Percentiles rank a stretch among this genome's conserved stretches.
Evolutionary conservation across 805 yeast genomes (phyloP).

Genomic region (Saccharomyces mikatae): DNA sequence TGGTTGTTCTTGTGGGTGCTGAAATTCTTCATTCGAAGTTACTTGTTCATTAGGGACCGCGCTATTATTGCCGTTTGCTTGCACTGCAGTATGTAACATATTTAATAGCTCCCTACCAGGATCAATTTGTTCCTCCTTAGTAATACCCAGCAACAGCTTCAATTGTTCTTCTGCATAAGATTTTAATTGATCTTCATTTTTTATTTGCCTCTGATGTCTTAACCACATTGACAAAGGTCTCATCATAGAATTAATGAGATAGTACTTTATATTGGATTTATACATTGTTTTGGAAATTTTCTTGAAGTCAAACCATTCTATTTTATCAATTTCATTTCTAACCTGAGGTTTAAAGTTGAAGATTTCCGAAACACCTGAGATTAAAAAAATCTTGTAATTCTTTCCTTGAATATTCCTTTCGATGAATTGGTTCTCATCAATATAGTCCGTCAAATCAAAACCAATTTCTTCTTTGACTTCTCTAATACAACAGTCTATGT

Average conservation of each 20-base stretch:
- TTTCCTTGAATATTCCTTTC: slow-evolving; percentile 80
- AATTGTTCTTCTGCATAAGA: slow-evolving; percentile 55
- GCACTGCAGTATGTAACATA: slow-evolving; percentile 45
- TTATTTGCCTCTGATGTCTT: slow-evolving; percentile 42
- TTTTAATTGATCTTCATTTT: slow-evolving; percentile 52
- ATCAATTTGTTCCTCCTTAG: slow-evolving; percentile 37
- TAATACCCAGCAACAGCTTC: slow-evolving; percentile 56
- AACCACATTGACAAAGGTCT: slow-evolving; percentile 44
- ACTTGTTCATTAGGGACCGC: background rate
- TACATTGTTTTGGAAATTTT: slow-evolving; percentile 30
- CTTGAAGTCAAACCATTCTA: slow-evolving; percentile 68
- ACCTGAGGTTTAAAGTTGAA: slow-evolving; percentile 71
- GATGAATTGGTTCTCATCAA: slow-evolving; percentile 63
- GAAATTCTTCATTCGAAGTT: background rate
- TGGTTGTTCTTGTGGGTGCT: background rate
- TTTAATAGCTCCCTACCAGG: slow-evolving; percentile 74
- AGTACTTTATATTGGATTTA: slow-evolving; percentile 28
- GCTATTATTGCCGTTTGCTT: slow-evolving; percentile 9
- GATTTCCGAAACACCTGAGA: slow-evolving; percentile 70
- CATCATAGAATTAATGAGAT: slow-evolving; percentile 35
- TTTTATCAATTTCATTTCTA: slow-evolving; percentile 77
- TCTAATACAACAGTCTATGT: slow-evolving; percentile 79
- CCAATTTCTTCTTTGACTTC: slow-evolving; percentile 94
- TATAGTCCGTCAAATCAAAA: slow-evolving; percentile 62
- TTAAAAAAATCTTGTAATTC: slow-evolving; percentile 73